Evolutionary conservation across 768 basidiomycete genomes (phyloP), one percentile per base, ranked within the genome.

Genomic region (Pleurotus tuber-regium): DNA sequence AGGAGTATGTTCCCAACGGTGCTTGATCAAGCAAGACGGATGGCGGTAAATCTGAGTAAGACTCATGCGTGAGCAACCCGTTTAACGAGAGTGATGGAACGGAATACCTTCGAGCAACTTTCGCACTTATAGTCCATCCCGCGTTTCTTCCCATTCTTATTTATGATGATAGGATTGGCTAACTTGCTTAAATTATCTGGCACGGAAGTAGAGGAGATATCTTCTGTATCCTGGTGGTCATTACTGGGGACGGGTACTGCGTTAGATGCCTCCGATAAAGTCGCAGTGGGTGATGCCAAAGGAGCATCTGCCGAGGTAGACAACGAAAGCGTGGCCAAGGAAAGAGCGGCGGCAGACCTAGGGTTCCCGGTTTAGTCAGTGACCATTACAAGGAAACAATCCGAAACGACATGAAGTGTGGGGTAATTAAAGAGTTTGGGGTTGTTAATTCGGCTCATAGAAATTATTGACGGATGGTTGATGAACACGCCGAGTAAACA

Each of bases 1-100:
- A 16, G 91, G 90, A 28, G 90, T 92, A 63, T 96, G 92, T 63
- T 98, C 95, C 96, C 96, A 98, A 28, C 96, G 88, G 63, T 98
- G 96, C 68, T 98, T 98, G 68, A 95, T 90, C 42, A 98, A 75
- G 68, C 95, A 98, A 10, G 89, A 92, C 2, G 93, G 93, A 68
- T 98, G 95, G 47, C 88, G 84, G 66, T 91, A 92, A 31, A 90
- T 83, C 88, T 90, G 63, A 11, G 12, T 4, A 23, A 18, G 19
- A 12, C 28, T 19, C 35, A 55, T 10, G 11, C 24, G 4, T 12
- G 23, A 53, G 25, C 47, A 21, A 44, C n/a, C n/a, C n/a, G n/a
- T n/a, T n/a, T 50, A 29, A 23, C 47, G 33, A 44, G 16, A 18
- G 40, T 26, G 30, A 53, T 23, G 30, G 26, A 36, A 24, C 14